These are phyloP conservation scores for Xylaria sp. DNA, from an alignment of 2,329 filamentous ascomycete genomes.

Conservation along the genomic window DNA sequence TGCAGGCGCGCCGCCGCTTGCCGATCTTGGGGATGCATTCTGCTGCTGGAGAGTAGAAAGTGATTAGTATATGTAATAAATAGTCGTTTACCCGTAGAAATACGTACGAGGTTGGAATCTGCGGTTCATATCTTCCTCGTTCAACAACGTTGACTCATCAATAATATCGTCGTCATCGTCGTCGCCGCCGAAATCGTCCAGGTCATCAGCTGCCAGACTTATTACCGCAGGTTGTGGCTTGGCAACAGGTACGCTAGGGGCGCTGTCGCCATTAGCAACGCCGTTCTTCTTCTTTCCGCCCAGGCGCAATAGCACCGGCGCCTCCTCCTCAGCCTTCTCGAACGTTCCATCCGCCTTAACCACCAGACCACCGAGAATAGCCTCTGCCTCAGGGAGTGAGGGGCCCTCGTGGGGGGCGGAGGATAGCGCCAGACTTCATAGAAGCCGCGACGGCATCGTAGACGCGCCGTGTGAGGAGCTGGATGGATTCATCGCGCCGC, in stretches of 20 bases:
- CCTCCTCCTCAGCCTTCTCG: constrained; percentile 65
- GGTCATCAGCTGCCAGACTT: constrained; percentile 55
- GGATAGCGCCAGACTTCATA: constrained; percentile 62
- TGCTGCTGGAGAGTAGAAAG: constrained; percentile 48
- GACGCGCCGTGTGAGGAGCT: constrained; percentile 61
- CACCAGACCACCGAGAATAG: constrained; percentile 75
- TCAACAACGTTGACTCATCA: constrained; percentile 82
- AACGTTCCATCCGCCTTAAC: constrained; percentile 56
- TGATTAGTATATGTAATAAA: constrained; percentile 22
- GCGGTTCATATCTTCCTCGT: constrained; percentile 74
- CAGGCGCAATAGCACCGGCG: constrained; percentile 56
- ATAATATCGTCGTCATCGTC: constrained; percentile 84
- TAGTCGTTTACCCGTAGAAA: not conserved
- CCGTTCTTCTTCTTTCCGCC: constrained; percentile 49
- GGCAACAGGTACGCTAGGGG: constrained; percentile 33
- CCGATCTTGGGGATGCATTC: constrained; percentile 84
- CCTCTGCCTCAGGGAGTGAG: constrained; percentile 56
- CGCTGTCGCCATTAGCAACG: constrained; percentile 30
- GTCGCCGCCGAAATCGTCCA: constrained; percentile 51
- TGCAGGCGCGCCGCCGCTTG: constrained; percentile 88
- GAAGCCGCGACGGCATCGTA: constrained; percentile 64
- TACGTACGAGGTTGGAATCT: constrained; percentile 75
- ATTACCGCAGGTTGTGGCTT: constrained; percentile 56
- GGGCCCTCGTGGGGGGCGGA: constrained; percentile 62
- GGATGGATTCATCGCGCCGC: constrained; percentile 55